Conservation (phyloP, 306 rosid genomes). For the Lathyrus oleraceus region DNA sequence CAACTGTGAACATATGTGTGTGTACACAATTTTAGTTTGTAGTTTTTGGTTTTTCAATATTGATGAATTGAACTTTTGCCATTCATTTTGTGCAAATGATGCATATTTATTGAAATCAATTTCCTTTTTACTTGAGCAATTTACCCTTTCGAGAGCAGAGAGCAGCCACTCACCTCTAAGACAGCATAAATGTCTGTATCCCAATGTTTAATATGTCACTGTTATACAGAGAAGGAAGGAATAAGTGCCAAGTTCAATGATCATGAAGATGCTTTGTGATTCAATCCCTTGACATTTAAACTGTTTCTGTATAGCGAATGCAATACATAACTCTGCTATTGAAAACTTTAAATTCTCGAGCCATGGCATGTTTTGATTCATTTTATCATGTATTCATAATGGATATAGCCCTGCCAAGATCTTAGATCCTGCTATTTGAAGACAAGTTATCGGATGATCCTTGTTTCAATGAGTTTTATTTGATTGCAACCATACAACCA, state of each 20-base stretch:
- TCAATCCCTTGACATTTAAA: neutral
- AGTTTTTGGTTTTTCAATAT: neutral
- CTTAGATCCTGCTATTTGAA: neutral
- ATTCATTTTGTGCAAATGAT: neutral
- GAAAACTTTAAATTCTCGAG: neutral
- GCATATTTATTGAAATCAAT: neutral
- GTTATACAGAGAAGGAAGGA: too few relatives aligned
- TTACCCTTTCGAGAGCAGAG: neutral
- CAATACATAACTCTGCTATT: neutral
- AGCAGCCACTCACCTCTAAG: neutral
- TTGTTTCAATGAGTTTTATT: neutral
- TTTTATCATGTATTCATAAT: neutral
- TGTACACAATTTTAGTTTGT: conserved; percentile 3
- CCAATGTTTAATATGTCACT: neutral
- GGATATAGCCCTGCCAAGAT: neutral
- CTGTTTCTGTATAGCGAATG: neutral
- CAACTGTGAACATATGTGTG: conserved; percentile 4
- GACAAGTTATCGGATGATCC: neutral
- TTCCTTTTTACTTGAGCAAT: conserved; percentile 5
- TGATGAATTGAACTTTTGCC: neutral
- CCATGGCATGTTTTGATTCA: neutral
- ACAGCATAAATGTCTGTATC: neutral
- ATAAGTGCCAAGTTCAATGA: too few relatives aligned
- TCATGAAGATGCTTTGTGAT: too few relatives aligned
- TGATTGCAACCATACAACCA: neutral